Evolutionary conservation across 768 basidiomycete genomes (phyloP), one percentile per base, ranked within the genome.

Genomic region (Rhodotorula taiwanensis): DNA sequence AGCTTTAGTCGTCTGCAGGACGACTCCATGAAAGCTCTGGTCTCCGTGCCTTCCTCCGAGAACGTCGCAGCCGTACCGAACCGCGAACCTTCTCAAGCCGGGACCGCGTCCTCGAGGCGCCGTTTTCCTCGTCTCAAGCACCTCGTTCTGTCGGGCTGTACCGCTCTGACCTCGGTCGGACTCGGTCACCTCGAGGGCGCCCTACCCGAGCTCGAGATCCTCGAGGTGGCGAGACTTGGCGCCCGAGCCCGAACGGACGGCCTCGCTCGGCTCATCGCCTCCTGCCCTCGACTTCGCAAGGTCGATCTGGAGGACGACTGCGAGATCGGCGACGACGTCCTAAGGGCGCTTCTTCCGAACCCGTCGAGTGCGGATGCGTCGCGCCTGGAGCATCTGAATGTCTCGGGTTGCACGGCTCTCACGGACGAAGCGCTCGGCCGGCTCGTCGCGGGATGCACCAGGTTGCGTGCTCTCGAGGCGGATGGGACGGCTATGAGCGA

Each of bases 261-360:
- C n/a, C 76, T 95, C 11, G 77, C 89, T 23, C 79, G 80, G 47
- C 79, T 95, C 27, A 76, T 95, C 41, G 76, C 76, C 49, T 86
- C 85, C 20, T 85, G 84, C 4, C 87, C 87, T 2, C 74, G 79
- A 64, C 83, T 95, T 51, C 80, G 84, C 58, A 83, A 82, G 49
- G 76, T 94, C 44, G 92, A 95, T 74, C 77, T 95, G n/a, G 92
- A 94, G 72, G 87, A 89, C 67, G 88, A 88, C 10, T 75, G 76
- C 18, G 81, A 84, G 23, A 82, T 92, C 56, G 86, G 83, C 2
- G 89, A 94, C 74, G 76, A 79, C 4, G 80, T 91, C n/a, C 74
- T 94, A 30, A 77, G 78, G 25, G 78, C 79, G 1, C 77, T 95
- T 39, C 87, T 86, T 2, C 49, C 2, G 86, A 39, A 53, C 18